Percentiles rank a stretch among this genome's conserved stretches.
phyloP scores from a whole-genome alignment of 768 basidiomycete species.

The Agrocybe pediades region DNA sequence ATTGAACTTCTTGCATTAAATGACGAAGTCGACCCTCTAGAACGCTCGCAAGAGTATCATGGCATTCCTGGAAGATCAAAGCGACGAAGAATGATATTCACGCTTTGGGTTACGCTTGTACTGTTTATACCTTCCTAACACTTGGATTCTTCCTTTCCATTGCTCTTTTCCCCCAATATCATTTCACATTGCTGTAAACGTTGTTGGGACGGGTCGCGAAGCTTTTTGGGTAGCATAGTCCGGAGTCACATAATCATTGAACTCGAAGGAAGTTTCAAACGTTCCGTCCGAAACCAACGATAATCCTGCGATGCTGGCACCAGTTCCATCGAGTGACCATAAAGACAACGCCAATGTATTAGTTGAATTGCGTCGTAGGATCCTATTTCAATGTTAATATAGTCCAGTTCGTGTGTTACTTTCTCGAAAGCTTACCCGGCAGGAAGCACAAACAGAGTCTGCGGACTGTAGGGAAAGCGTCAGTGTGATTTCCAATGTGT shows the following conservation, averaged over 20 bases:
- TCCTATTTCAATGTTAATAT: conserved; percentile 24
- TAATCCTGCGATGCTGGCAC: conserved; percentile 44
- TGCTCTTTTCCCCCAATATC: neutral
- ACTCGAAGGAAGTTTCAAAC: conserved; percentile 39
- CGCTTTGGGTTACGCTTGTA: neutral
- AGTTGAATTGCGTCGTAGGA: conserved; percentile 39
- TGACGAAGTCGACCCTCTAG: neutral
- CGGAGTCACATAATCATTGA: conserved; percentile 42
- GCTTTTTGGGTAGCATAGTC: conserved; percentile 39
- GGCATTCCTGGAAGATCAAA: conserved; percentile 74
- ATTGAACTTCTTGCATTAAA: neutral
- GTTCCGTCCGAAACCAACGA: conserved; percentile 45
- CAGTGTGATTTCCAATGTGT: neutral
- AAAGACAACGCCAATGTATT: conserved; percentile 51
- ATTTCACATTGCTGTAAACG: conserved; percentile 33
- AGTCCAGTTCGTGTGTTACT: neutral
- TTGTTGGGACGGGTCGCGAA: conserved; percentile 28
- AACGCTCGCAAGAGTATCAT: conserved; percentile 62
- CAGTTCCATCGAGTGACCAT: conserved; percentile 47
- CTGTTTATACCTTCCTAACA: neutral
- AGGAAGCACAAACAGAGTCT: conserved; percentile 52
- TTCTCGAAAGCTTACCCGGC: conserved; percentile 36
- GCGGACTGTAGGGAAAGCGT: no score
- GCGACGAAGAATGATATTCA: conserved; percentile 44
- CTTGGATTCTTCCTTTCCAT: neutral